Conservation (phyloP, 2,329 filamentous ascomycete species). For the Aspergillus intermedius region DNA sequence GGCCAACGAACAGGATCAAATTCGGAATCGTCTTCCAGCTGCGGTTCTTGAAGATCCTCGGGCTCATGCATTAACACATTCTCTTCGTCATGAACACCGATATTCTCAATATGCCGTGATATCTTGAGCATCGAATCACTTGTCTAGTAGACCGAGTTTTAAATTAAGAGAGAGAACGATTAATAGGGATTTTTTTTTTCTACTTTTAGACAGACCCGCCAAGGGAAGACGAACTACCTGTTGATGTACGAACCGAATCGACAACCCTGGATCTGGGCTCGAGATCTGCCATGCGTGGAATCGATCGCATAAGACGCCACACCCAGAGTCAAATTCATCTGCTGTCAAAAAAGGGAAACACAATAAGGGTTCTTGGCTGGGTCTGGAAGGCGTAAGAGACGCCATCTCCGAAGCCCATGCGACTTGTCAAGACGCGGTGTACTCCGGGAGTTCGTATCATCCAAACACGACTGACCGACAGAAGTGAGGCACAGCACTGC, state of each 20-base stretch:
- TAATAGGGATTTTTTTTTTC: neutral
- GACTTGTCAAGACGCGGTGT: constrained; percentile 14
- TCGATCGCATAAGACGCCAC: constrained; percentile 51
- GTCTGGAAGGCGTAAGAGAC: constrained; percentile 1
- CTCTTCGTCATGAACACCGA: constrained; percentile 6
- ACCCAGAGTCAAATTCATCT: constrained; percentile 60
- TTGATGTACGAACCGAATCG: constrained; percentile 21
- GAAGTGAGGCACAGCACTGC: neutral
- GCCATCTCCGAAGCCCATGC: constrained; percentile 7
- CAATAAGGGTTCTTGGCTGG: constrained; percentile 12
- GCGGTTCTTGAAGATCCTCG: constrained; percentile 9
- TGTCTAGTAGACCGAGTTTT: constrained; percentile 15
- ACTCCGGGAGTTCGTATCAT: neutral
- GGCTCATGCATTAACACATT: constrained; percentile 6
- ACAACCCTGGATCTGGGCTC: constrained; percentile 47
- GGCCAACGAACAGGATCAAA: constrained; percentile 24
- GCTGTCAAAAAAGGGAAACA: constrained; percentile 55
- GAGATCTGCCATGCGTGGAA: constrained; percentile 48
- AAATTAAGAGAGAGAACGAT: neutral
- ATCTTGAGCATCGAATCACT: constrained; percentile 23
- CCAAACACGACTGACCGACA: constrained; percentile 6
- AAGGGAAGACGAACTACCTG: constrained; percentile 17
- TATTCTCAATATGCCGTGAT: constrained; percentile 17
- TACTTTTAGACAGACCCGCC: neutral
- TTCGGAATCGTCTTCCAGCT: constrained; percentile 21